phyloP scores from a whole-genome alignment of 495 filamentous ascomycete species.

The Hyaloscypha hepaticicola region DNA sequence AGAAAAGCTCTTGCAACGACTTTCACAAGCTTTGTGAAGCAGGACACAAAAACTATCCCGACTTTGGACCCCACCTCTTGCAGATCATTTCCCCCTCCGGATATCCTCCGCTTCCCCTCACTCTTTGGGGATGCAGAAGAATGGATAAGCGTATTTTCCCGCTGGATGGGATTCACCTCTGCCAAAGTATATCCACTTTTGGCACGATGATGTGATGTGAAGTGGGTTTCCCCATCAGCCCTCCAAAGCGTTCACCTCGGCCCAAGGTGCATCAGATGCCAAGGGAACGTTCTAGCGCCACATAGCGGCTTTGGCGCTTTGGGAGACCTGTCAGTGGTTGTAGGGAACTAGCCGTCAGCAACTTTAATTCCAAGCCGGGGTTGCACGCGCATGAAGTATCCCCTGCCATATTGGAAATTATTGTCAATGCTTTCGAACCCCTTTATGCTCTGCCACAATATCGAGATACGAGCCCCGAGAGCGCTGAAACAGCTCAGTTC shows the following conservation, averaged over 20 bases:
- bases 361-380: conserved; percentile 7
- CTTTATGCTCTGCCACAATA: not conserved
- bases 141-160: not conserved
- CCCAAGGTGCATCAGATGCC: not conserved
- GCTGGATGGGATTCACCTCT: not conserved
- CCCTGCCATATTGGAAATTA: not conserved
- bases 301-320: not conserved
- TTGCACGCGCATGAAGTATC: not conserved
- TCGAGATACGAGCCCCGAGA: not conserved
- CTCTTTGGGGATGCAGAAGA: not conserved
- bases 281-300: not conserved
- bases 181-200: not conserved
- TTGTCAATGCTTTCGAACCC: not conserved
- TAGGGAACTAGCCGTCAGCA: not conserved
- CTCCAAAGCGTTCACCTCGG: not conserved
- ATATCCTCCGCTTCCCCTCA: not conserved
- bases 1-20: not conserved
- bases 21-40: not conserved
- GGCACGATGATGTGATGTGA: not conserved
- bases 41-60: not conserved
- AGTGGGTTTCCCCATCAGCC: not conserved
- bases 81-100: not conserved
- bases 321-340: not conserved
- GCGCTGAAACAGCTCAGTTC: not conserved
- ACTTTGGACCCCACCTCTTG: not conserved